Conservation (phyloP, 2,329 filamentous ascomycete species). For the Ophiostoma ulmi region DNA sequence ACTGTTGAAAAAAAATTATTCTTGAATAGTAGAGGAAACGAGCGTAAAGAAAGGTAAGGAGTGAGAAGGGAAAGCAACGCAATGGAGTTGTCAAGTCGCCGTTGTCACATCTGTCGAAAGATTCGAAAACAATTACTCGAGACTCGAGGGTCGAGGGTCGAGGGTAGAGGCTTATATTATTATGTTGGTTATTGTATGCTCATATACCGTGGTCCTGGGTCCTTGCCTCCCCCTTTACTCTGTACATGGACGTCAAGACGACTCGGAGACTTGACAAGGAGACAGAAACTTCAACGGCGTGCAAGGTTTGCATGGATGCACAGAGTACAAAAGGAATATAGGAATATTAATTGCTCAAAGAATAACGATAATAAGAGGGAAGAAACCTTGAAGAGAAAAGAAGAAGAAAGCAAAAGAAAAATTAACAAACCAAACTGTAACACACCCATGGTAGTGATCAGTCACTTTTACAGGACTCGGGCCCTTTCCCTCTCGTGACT, state of each 20-base stretch:
- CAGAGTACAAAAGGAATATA: too few relatives aligned
- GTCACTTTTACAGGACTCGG: background rate
- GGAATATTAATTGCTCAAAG: too few relatives aligned
- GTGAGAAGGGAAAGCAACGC: conserved; percentile 1
- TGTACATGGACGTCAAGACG: too few relatives aligned
- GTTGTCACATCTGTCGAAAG: background rate
- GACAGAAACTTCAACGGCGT: background rate
- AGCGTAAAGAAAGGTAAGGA: background rate
- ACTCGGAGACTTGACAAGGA: background rate
- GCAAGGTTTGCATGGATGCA: background rate
- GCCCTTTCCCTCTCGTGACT: too few relatives aligned
- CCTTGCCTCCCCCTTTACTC: background rate
- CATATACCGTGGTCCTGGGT: background rate
- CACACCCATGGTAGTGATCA: conserved; percentile 6
- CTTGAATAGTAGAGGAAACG: background rate
- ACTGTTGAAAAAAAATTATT: background rate
- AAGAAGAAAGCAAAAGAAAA: background rate
- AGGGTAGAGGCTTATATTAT: background rate
- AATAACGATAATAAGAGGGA: background rate
- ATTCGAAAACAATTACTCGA: background rate
- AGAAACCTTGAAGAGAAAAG: background rate
- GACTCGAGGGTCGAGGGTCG: background rate
- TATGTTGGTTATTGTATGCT: background rate
- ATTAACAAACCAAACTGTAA: background rate
- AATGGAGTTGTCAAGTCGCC: background rate